Conservation (phyloP, 176 grass and related monocot species). For the barley (Hordeum vulgare) region MorexV3_pseudomolecules_assembly NC_058524.1:545568036-545568535, state of each 20-base stretch:
- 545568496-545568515: neutral
- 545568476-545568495: neutral
- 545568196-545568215: no score
- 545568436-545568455: neutral
- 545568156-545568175: no score
- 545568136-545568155: neutral
- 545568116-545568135: neutral
- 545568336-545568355: no score
- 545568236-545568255: no score
- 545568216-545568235: no score
- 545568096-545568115: neutral
- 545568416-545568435: no score
- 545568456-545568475: neutral
- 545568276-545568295: no score
- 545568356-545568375: neutral
- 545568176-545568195: no score
- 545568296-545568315: no score
- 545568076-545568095: neutral
- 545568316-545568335: no score
- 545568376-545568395: neutral
- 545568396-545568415: no score
- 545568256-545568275: no score
- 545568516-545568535: neutral
- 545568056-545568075: neutral
- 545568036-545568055: neutral